Conservation (phyloP, 352 stramenopile species). For the Phytophthora podocarpi region DNA sequence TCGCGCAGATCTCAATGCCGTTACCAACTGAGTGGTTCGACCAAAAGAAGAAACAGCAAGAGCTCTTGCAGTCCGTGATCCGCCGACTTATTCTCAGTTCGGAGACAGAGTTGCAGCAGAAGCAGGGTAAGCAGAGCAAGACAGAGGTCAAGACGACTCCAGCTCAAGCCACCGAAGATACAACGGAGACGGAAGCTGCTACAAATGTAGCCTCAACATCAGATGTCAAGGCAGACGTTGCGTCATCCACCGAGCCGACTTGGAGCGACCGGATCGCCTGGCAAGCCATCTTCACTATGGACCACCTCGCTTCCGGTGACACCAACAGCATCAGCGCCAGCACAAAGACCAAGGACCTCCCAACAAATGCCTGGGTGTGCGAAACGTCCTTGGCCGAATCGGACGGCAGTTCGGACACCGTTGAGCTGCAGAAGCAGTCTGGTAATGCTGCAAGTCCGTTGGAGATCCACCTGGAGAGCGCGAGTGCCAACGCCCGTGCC, state of each 20-base stretch:
- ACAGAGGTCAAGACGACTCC: not conserved
- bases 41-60: constrained; percentile 37
- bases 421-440: not conserved
- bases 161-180: not conserved
- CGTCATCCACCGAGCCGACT: not conserved
- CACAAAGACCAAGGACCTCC: constrained; percentile 35
- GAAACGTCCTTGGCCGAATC: constrained; percentile 38
- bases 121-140: constrained; percentile 7
- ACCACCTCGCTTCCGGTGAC: constrained; percentile 40
- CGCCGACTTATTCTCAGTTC: constrained; percentile 30
- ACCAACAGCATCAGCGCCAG: constrained; percentile 2
- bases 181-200: not conserved
- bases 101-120: constrained; percentile 17
- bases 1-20: constrained; percentile 72
- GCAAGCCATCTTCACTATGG: constrained; percentile 68
- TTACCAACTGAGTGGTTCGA: constrained; percentile 48
- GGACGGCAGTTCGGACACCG: not conserved
- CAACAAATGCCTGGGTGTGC: constrained; percentile 55
- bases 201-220: not conserved
- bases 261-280: constrained; percentile 50
- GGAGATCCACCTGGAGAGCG: constrained; percentile 69
- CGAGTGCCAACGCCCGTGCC: constrained; percentile 55
- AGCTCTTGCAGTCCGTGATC: constrained; percentile 49
- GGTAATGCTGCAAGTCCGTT: constrained; percentile 35
- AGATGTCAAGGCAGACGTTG: not conserved